Evolutionary conservation across 768 basidiomycete species (phyloP).

Genomic region (Boletus speciosus): DNA sequence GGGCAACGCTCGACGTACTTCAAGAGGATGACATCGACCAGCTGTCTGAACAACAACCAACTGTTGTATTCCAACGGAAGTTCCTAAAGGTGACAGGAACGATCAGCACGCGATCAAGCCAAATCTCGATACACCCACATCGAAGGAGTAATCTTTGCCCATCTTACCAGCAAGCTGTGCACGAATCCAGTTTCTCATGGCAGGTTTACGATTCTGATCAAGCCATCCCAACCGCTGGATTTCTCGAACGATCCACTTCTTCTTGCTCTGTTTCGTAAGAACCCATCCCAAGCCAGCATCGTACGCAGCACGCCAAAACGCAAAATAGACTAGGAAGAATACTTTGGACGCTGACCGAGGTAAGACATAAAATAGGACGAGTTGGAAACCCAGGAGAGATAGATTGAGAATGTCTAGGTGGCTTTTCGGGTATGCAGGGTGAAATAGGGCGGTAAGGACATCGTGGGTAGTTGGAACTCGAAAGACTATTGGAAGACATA

Average conservation of each 20-base stretch:
- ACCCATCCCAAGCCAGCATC: constrained; percentile 94
- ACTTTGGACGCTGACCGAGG: constrained; percentile 50
- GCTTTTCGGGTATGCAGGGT: constrained; percentile 80
- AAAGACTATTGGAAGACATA: constrained; percentile 59
- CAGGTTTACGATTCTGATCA: constrained; percentile 63
- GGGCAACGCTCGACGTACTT: constrained; percentile 56
- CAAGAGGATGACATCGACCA: constrained; percentile 93
- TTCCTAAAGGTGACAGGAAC: constrained; percentile 44
- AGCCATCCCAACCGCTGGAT: constrained; percentile 84
- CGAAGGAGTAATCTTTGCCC: constrained; percentile 91
- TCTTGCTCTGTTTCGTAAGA: constrained; percentile 92
- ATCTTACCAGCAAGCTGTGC: constrained; percentile 87
- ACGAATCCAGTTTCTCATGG: constrained; percentile 76
- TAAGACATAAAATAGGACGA: constrained; percentile 67
- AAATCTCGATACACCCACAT: constrained; percentile 48
- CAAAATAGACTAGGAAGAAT: constrained; percentile 89
- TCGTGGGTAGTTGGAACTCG: constrained; percentile 90
- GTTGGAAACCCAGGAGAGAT: constrained; percentile 71
- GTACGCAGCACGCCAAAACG: constrained; percentile 90
- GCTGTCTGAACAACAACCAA: constrained; percentile 93
- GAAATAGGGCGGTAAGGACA: constrained; percentile 79
- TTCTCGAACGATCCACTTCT: constrained; percentile 86
- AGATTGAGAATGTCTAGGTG: constrained; percentile 86
- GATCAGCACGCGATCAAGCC: constrained; percentile 6
- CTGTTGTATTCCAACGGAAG: constrained; percentile 93